Percentiles rank a stretch among this genome's conserved stretches.
These are phyloP conservation scores for Cladosporium sp. DNA, from an alignment of 2,329 filamentous ascomycete species.

Conservation along the genomic window DNA sequence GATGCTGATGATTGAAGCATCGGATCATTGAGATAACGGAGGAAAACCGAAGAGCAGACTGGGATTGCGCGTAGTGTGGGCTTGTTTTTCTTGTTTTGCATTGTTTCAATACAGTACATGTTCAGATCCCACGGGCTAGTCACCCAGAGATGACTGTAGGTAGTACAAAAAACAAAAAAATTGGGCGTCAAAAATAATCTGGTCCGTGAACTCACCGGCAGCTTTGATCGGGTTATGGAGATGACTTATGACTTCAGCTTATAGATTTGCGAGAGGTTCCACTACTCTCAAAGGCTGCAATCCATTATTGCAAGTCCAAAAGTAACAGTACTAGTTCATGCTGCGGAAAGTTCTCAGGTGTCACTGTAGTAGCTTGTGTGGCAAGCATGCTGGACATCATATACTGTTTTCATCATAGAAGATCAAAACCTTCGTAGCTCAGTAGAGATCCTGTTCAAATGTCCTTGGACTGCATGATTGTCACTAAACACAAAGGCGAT, in stretches of 20 bases:
- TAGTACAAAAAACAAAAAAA: too few species aligned
- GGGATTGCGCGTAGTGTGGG: too few species aligned
- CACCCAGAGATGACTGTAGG: conserved; percentile 7
- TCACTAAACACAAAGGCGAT: not conserved
- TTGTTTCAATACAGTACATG: too few species aligned
- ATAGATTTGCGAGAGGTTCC: not conserved
- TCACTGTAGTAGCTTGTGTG: not conserved
- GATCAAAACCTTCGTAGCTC: not conserved
- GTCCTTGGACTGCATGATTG: not conserved
- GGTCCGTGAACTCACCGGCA: not conserved
- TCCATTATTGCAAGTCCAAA: not conserved
- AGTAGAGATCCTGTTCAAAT: not conserved
- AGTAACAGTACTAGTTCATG: not conserved
- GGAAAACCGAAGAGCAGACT: not conserved
- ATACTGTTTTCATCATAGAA: not conserved
- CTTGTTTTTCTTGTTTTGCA: not conserved
- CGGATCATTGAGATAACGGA: not conserved
- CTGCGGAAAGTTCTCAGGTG: too few species aligned
- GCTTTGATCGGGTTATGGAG: not conserved
- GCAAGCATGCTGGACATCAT: not conserved
- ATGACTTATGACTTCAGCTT: not conserved
- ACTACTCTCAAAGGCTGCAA: not conserved
- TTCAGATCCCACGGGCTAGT: not conserved
- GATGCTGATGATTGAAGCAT: not conserved
- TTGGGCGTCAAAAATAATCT: not conserved